Conservation (phyloP, 495 filamentous ascomycete genomes). For the Penicillium daleae region DNA sequence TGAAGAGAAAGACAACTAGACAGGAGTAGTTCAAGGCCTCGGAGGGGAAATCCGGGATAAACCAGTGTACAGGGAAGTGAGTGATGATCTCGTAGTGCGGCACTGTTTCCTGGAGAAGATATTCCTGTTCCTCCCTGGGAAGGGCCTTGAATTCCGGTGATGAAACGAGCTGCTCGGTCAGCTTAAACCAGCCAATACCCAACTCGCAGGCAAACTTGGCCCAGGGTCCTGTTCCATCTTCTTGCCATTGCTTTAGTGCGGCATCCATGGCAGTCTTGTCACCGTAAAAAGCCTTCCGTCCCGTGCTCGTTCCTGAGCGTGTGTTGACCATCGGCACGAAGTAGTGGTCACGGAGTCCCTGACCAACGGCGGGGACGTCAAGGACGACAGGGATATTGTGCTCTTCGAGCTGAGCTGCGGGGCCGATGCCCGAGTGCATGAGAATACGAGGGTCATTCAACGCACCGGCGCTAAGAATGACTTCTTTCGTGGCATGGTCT, state of each 20-base stretch:
- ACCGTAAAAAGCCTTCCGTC: slow-evolving; percentile 31
- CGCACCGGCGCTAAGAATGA: slow-evolving; percentile 50
- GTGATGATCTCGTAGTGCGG: slow-evolving; percentile 48
- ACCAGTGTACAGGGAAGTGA: slow-evolving; percentile 33
- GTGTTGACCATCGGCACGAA: slow-evolving; percentile 28
- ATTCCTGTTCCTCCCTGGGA: slow-evolving; percentile 37
- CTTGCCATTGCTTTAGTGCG: slow-evolving; percentile 50
- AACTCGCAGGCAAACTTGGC: slow-evolving; percentile 41
- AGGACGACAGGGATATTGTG: slow-evolving; percentile 32
- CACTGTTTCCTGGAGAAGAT: slow-evolving; percentile 44
- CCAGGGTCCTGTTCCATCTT: slow-evolving; percentile 51
- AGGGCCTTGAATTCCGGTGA: slow-evolving; percentile 48
- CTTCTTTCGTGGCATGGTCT: slow-evolving; percentile 40
- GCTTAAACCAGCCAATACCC: slow-evolving; percentile 51
- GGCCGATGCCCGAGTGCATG: slow-evolving; percentile 50
- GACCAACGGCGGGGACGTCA: slow-evolving; percentile 33
- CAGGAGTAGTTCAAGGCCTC: slow-evolving; percentile 29
- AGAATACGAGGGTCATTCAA: slow-evolving; percentile 52
- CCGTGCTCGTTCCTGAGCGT: slow-evolving; percentile 25
- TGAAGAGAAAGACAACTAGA: slow-evolving; percentile 31
- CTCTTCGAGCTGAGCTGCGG: slow-evolving; percentile 23
- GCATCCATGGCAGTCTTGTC: slow-evolving; percentile 36
- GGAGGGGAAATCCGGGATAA: slow-evolving; percentile 31
- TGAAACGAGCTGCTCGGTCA: slow-evolving; percentile 33
- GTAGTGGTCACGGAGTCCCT: slow-evolving; percentile 34